Evolutionary conservation across 768 basidiomycete genomes (phyloP).

Genomic region (Serendipita sp.): DNA sequence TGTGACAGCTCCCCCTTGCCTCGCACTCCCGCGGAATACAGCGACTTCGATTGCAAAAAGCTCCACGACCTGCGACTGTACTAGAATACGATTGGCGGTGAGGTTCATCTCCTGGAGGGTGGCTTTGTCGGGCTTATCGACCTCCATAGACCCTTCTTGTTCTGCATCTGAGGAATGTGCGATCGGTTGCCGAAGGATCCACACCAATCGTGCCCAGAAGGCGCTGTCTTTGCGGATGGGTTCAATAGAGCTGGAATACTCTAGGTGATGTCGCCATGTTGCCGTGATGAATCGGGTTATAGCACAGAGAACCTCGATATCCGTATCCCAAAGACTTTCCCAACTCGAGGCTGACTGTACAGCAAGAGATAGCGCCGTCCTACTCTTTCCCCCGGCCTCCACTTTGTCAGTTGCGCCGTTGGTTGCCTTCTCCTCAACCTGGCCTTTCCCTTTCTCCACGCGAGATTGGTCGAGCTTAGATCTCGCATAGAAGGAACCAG

Average conservation of each 20-base stretch:
- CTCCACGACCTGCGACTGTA: conserved; percentile 59
- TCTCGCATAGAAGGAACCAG: conserved; percentile 48
- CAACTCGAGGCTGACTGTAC: conserved; percentile 48
- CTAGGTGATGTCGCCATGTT: conserved; percentile 65
- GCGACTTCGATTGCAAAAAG: conserved; percentile 50
- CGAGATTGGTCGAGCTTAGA: conserved; percentile 23
- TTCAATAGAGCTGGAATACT: conserved; percentile 48
- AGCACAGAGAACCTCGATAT: conserved; percentile 58
- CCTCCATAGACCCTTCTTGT: conserved; percentile 29
- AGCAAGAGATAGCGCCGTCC: conserved; percentile 52
- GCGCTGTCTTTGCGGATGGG: conserved; percentile 35
- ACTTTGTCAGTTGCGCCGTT: conserved; percentile 14
- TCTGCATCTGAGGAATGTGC: conserved; percentile 58
- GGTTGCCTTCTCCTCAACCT: conserved; percentile 13
- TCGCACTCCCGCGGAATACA: conserved; percentile 15
- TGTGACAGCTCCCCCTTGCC: conserved; percentile 13
- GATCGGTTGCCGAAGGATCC: conserved; percentile 48
- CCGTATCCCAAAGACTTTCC: conserved; percentile 60
- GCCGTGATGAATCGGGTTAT: conserved; percentile 60
- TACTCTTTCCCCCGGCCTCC: conserved; percentile 17
- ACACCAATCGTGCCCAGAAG: conserved; percentile 58
- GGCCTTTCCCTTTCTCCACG: conserved; percentile 15
- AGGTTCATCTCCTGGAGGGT: conserved; percentile 23
- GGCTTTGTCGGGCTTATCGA: conserved; percentile 23
- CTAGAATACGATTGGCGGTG: conserved; percentile 51